phyloP scores from a whole-genome alignment of 2,329 filamentous ascomycete species.

The Pyrenophora seminiperda region DNA sequence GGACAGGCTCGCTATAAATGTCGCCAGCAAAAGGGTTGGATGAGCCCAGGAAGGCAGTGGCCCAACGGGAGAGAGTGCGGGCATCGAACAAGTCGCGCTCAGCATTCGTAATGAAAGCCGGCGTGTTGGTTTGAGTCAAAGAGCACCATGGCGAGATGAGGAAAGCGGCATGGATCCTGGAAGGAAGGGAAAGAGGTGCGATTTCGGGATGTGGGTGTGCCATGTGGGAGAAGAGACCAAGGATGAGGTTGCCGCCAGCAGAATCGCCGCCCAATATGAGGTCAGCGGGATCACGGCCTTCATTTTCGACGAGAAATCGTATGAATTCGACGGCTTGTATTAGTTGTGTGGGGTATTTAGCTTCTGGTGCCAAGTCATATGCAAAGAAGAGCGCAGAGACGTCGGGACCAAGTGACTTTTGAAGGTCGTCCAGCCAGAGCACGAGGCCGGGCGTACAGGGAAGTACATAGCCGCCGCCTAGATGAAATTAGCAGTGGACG shows the following conservation, averaged over 20 bases:
- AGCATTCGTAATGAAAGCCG: slow-evolving; percentile 53
- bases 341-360: slow-evolving; percentile 56
- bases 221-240: slow-evolving; percentile 57
- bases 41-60: slow-evolving; percentile 54
- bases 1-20: slow-evolving; percentile 59
- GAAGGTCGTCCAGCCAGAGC: slow-evolving; percentile 54
- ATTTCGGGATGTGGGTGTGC: slow-evolving; percentile 63
- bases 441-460: slow-evolving; percentile 56
- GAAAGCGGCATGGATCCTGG: slow-evolving; percentile 56
- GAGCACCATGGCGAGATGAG: slow-evolving; percentile 65
- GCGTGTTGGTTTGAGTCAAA: slow-evolving; percentile 53
- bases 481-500: slow-evolving; percentile 8
- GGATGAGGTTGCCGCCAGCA: slow-evolving; percentile 57
- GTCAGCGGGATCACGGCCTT: slow-evolving; percentile 44
- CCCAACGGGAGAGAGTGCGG: slow-evolving; percentile 53
- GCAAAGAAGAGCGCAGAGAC: slow-evolving; percentile 60
- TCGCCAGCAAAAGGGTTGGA: slow-evolving; percentile 54
- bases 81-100: slow-evolving; percentile 58
- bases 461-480: slow-evolving; percentile 63
- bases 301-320: slow-evolving; percentile 49
- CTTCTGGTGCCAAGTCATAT: slow-evolving; percentile 61
- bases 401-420: slow-evolving; percentile 53
- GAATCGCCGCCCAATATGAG: slow-evolving; percentile 60
- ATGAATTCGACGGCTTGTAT: slow-evolving; percentile 54
- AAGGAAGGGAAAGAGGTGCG: slow-evolving; percentile 48